Percentiles rank a stretch among this genome's conserved stretches.
phyloP scores from a whole-genome alignment of 257 asterid species.

The Lycium ferocissimum region DNA sequence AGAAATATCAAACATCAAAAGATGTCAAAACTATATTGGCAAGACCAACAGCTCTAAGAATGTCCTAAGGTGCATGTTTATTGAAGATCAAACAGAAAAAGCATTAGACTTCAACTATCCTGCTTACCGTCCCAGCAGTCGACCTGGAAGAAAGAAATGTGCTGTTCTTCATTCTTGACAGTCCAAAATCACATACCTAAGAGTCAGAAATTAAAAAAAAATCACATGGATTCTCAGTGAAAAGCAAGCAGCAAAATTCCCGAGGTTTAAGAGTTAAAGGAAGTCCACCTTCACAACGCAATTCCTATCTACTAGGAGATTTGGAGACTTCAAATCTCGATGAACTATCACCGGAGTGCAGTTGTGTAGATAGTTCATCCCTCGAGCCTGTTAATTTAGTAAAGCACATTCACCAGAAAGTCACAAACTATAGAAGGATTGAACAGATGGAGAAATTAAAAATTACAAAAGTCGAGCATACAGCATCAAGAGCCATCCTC shows the following conservation, averaged over 20 bases:
- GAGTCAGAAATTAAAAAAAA: constrained; percentile 32
- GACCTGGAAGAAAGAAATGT: constrained; percentile 97
- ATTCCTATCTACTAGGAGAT: constrained; percentile 95
- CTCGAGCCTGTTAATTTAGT: constrained; percentile 71
- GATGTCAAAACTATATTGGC: background rate
- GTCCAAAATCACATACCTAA: constrained; percentile 93
- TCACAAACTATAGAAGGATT: constrained; percentile 20
- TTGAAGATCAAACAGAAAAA: constrained; percentile 5
- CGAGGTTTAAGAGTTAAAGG: constrained; percentile 31
- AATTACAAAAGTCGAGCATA: constrained; percentile 50
- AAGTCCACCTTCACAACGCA: constrained; percentile 92
- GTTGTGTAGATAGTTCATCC: constrained; percentile 97
- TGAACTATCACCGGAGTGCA: constrained; percentile 90
- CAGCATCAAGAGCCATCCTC: constrained; percentile 96
- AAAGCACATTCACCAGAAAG: constrained; percentile 26
- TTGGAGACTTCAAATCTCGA: constrained; percentile 97
- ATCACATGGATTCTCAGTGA: constrained; percentile 17
- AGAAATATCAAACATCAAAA: background rate
- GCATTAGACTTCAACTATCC: background rate
- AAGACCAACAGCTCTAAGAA: constrained; percentile 25
- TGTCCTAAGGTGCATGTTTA: background rate
- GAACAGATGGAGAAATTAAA: constrained; percentile 23
- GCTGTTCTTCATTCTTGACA: constrained; percentile 92
- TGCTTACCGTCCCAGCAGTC: constrained; percentile 96
- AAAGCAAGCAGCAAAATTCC: constrained; percentile 14